A percentile compares a stretch with the other conserved stretches of the same genome.
Conservation (phyloP, 2,329 filamentous ascomycete genomes). For the Stemphylium lycopersici region DNA sequence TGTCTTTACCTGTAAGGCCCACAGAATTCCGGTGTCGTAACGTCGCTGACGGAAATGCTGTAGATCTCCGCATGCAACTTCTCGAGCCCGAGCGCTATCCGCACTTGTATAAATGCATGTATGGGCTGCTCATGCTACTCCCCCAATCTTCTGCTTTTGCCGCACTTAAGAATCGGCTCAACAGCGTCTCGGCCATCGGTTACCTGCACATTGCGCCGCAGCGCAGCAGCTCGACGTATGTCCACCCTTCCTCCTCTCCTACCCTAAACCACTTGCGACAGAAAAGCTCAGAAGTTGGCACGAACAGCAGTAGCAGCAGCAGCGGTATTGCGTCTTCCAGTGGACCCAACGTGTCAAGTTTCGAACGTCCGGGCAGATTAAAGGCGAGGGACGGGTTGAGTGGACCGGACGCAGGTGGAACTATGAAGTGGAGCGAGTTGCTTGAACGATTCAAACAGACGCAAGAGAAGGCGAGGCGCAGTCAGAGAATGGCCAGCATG, state of each 20-base stretch:
- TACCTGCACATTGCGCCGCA: constrained; percentile 81
- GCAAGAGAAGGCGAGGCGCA: constrained; percentile 81
- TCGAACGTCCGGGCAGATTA: constrained; percentile 67
- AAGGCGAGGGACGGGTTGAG: constrained; percentile 63
- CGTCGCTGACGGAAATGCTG: background rate
- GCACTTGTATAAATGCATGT: constrained; percentile 96
- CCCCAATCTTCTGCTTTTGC: constrained; percentile 97
- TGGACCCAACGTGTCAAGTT: constrained; percentile 42
- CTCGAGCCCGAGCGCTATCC: constrained; percentile 95
- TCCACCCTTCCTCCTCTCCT: constrained; percentile 46
- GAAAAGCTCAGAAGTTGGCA: constrained; percentile 50
- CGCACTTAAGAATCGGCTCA: constrained; percentile 92
- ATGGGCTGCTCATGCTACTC: constrained; percentile 96
- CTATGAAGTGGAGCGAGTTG: constrained; percentile 89
- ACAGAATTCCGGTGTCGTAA: constrained; percentile 13
- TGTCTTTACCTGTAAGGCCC: constrained; percentile 85
- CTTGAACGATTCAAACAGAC: constrained; percentile 93
- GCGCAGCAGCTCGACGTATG: constrained; percentile 72
- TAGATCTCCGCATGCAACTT: constrained; percentile 91
- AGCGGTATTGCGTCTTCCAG: constrained; percentile 30
- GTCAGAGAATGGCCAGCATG: constrained; percentile 61
- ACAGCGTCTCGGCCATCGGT: constrained; percentile 95
- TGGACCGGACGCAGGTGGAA: constrained; percentile 67
- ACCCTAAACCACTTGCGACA: constrained; percentile 50
- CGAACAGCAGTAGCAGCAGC: constrained; percentile 32